phyloP scores from a whole-genome alignment of 148 eudicot species.

The Dianthus caryophyllus region DNA sequence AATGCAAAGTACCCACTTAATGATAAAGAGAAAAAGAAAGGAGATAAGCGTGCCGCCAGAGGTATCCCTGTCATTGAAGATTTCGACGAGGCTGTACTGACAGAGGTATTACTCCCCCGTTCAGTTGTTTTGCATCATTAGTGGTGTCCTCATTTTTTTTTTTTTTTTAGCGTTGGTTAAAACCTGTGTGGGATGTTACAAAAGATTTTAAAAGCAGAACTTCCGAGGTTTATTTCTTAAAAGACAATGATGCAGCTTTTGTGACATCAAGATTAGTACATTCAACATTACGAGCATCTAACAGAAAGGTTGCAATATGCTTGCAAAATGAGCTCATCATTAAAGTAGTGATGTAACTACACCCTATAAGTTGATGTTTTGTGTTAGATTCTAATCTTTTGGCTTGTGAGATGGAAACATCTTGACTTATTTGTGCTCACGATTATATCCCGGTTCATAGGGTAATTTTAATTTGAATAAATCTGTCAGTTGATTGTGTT shows the following conservation, averaged over 20 bases:
- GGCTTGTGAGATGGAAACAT: background rate
- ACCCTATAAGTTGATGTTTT: background rate
- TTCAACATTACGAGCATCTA: background rate
- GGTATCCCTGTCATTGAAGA: constrained; percentile 79
- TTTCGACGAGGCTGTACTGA: constrained; percentile 66
- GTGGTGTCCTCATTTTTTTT: no score
- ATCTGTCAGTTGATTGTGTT: background rate
- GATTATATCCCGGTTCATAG: background rate
- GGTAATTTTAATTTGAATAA: no score
- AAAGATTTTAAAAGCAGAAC: background rate
- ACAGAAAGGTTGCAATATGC: background rate
- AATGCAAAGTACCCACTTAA: constrained; percentile 88
- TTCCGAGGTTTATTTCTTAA: background rate
- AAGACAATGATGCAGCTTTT: background rate
- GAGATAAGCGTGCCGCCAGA: constrained; percentile 55
- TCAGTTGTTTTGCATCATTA: background rate
- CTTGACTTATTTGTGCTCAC: background rate
- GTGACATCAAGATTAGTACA: background rate
- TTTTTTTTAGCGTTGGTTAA: background rate
- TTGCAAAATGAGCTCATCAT: background rate
- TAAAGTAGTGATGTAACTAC: background rate
- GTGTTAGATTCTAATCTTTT: background rate
- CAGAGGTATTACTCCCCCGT: constrained; percentile 50
- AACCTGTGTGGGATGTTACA: background rate
- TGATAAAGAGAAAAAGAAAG: constrained; percentile 89